Evolutionary conservation across 148 eudicot genomes (phyloP), one percentile per base, ranked within the genome.

Genomic region (Chenopodium quinoa): DNA sequence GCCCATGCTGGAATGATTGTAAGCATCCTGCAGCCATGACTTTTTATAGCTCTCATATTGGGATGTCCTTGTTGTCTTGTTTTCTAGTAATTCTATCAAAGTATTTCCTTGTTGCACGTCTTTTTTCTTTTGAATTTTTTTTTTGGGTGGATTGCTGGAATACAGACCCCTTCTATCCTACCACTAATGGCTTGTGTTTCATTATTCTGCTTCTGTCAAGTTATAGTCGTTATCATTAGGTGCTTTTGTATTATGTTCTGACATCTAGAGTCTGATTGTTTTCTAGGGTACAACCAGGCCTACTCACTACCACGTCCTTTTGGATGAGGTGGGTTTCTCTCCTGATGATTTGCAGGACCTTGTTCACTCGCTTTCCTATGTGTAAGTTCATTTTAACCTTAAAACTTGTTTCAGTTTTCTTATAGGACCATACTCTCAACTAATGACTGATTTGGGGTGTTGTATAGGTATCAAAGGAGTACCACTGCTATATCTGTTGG

Each of bases 1-100:
- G 97, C 98, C 0, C 99, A 96, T 60, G 97, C 97, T 1, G 99
- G 99, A 76, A 92, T 92, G 94, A 94, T 93, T 82, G 99, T 96
- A 73, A 90, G 98, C 88, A 75, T 48, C 60, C 23, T 2, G 8
- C 31, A 25, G 10, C 32, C 31, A 34, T 67, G 14, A 1, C 37
- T 29, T 14, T 56, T 0, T 17, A 4, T 17, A 17, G 19, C 14
- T 67, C 37, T 67, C 1, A 12, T 14, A 62, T 62, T 62, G 25
- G 23, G 27, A 62, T 62, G 66, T n/a, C 65, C 23, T 2, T 20
- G 3, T 11, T 50, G 14, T 50, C 13, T 50, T 10, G 54, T 50
- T 10, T 50, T 10, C 14, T 9, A 48, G 52, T 9, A 9, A 48
- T 47, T 47, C 50, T 47, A 7, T 7, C 11, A 47, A 7, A 7